Evolutionary conservation across 345 rosid species (phyloP).

Genomic region (Bruguiera parviflora): DNA sequence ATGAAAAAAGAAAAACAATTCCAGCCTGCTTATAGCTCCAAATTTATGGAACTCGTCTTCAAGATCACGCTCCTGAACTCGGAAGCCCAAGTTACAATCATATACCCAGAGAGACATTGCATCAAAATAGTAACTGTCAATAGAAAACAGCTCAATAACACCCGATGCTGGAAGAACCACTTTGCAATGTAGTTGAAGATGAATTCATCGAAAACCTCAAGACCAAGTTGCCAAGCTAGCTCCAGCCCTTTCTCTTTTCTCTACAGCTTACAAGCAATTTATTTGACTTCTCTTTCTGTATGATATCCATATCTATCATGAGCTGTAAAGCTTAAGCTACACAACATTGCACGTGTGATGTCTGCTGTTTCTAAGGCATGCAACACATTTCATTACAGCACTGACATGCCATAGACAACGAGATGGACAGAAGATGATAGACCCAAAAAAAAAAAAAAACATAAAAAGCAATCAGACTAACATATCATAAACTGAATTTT

Average conservation of each 20-base stretch:
- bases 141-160: too few species aligned
- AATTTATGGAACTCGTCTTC: conserved; percentile 33
- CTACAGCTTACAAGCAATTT: neutral
- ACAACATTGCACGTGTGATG: neutral
- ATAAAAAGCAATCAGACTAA: neutral
- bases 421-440: neutral
- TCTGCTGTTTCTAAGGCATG: neutral
- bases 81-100: conserved; percentile 32
- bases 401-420: neutral
- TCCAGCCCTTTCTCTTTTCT: neutral
- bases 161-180: too few species aligned
- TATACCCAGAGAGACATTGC: conserved; percentile 32
- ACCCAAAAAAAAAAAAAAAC: neutral
- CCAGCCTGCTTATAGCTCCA: conserved; percentile 26
- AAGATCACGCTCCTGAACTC: conserved; percentile 33
- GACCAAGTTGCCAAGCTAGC: too few species aligned
- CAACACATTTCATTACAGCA: neutral
- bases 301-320: neutral
- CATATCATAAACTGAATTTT: too few species aligned
- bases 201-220: too few species aligned
- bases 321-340: neutral
- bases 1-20: neutral
- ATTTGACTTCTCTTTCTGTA: conserved; percentile 6
- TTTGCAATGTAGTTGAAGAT: too few species aligned
- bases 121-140: too few species aligned